Percentiles rank a stretch among this genome's conserved stretches.
Evolutionary conservation across 2,329 filamentous ascomycete species (phyloP).

Genomic region (Exophiala xenobiotica): DNA sequence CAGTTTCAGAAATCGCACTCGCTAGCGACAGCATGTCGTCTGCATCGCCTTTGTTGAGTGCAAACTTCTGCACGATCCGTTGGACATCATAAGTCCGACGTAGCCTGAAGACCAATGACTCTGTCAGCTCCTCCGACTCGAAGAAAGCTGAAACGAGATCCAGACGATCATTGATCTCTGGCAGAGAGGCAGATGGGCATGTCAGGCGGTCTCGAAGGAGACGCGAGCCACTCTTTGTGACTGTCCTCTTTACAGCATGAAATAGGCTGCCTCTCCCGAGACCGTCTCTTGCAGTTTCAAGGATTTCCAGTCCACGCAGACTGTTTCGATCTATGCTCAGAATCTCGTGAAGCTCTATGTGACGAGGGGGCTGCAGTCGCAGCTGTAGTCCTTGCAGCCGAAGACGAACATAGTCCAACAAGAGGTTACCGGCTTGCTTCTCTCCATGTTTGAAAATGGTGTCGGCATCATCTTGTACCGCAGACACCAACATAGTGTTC

Average conservation of each 20-base stretch:
- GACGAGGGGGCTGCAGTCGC: slow-evolving; percentile 78
- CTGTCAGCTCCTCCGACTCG: slow-evolving; percentile 63
- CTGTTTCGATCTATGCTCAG: slow-evolving; percentile 94
- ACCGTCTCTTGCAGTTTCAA: slow-evolving; percentile 79
- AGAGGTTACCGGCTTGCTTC: slow-evolving; percentile 70
- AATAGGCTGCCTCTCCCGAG: slow-evolving; percentile 78
- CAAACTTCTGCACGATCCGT: slow-evolving; percentile 89
- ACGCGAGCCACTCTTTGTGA: slow-evolving; percentile 86
- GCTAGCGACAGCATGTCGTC: slow-evolving; percentile 86
- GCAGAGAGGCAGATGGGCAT: slow-evolving; percentile 82
- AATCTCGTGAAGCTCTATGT: slow-evolving; percentile 70
- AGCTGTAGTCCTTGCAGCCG: slow-evolving; percentile 74
- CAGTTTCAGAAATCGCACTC: slow-evolving; percentile 74
- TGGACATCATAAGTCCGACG: slow-evolving; percentile 79
- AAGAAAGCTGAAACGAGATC: slow-evolving; percentile 79
- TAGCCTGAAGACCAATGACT: slow-evolving; percentile 67
- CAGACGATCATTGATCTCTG: slow-evolving; percentile 73
- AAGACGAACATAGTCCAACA: slow-evolving; percentile 82
- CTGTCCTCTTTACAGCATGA: slow-evolving; percentile 83
- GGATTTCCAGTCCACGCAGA: slow-evolving; percentile 83
- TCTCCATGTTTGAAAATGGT: slow-evolving; percentile 66
- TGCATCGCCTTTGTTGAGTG: slow-evolving; percentile 83
- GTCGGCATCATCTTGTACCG: slow-evolving; percentile 56
- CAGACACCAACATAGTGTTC: slow-evolving; percentile 73
- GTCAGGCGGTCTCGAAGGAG: slow-evolving; percentile 81